Percentiles rank a stretch among this genome's conserved stretches.
phyloP scores from a whole-genome alignment of 2,329 filamentous ascomycete genomes.

The Talaromyces verruculosus region DNA sequence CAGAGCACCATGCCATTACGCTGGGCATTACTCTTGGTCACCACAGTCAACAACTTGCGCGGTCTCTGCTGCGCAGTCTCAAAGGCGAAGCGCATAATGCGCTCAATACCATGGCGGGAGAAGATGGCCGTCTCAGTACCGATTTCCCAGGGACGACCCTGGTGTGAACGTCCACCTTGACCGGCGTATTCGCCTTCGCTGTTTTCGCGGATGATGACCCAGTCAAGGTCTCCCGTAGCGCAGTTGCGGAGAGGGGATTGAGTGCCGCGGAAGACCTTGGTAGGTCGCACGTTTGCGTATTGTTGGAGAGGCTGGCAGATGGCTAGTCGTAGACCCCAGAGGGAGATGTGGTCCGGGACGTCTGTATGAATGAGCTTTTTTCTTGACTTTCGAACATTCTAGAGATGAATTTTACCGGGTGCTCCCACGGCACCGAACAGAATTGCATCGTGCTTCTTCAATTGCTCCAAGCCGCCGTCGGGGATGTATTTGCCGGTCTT shows the following conservation, averaged over 20 bases:
- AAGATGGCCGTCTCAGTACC: slow-evolving; percentile 57
- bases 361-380: slow-evolving; percentile 8
- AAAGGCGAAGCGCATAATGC: slow-evolving; percentile 56
- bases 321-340: slow-evolving; percentile 52
- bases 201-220: slow-evolving; percentile 58
- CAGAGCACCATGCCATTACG: slow-evolving; percentile 58
- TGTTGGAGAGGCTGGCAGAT: slow-evolving; percentile 58
- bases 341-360: slow-evolving; percentile 20
- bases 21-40: slow-evolving; percentile 58
- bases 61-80: slow-evolving; percentile 51
- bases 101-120: slow-evolving; percentile 52
- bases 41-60: slow-evolving; percentile 53
- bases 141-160: slow-evolving; percentile 53
- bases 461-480: slow-evolving; percentile 50
- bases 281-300: slow-evolving; percentile 58
- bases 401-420: slow-evolving; percentile 42
- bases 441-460: slow-evolving; percentile 56
- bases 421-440: slow-evolving; percentile 62
- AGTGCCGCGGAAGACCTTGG: slow-evolving; percentile 54
- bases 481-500: slow-evolving; percentile 56
- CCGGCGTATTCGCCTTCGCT: slow-evolving; percentile 58
- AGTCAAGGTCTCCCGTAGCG: slow-evolving; percentile 53
- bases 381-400: too few species aligned
- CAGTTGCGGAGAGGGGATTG: slow-evolving; percentile 51
- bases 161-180: slow-evolving; percentile 55